Percentiles rank a stretch among this genome's conserved stretches.
phyloP scores from a whole-genome alignment of 305 asterid species.

The Salvia sclarea region DNA sequence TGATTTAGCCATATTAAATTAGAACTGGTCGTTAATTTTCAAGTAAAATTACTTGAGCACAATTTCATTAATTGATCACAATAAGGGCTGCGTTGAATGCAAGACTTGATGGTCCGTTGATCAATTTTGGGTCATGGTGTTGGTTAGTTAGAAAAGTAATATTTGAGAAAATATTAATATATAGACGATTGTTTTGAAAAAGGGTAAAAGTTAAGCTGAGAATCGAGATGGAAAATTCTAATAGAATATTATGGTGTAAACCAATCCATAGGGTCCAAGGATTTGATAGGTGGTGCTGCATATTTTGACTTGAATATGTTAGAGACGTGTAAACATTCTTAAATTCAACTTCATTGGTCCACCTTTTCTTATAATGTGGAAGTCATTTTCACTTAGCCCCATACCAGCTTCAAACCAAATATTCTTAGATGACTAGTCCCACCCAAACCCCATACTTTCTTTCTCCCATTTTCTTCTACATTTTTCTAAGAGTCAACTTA shows the following conservation, averaged over 20 bases:
- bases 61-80: too few species aligned
- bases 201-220: too few species aligned
- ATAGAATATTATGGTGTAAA: background rate
- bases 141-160: background rate
- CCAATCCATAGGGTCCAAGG: slow-evolving; percentile 9
- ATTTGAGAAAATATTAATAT: background rate
- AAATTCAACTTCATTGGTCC: too few species aligned
- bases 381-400: slow-evolving; percentile 1
- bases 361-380: background rate
- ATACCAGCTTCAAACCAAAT: background rate
- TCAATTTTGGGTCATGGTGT: background rate
- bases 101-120: background rate
- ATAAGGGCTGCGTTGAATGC: too few species aligned
- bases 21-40: too few species aligned
- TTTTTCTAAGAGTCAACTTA: background rate
- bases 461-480: background rate
- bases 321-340: background rate
- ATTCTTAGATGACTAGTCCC: too few species aligned
- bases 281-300: slow-evolving; percentile 18
- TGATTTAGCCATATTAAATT: too few species aligned
- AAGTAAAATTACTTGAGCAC: too few species aligned
- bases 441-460: too few species aligned
- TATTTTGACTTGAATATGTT: slow-evolving; percentile 25
- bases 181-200: background rate
- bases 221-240: background rate